A percentile compares a stretch with the other conserved stretches of the same genome.
phyloP scores from a whole-genome alignment of 257 asterid species.

The Solanum chilense region DNA sequence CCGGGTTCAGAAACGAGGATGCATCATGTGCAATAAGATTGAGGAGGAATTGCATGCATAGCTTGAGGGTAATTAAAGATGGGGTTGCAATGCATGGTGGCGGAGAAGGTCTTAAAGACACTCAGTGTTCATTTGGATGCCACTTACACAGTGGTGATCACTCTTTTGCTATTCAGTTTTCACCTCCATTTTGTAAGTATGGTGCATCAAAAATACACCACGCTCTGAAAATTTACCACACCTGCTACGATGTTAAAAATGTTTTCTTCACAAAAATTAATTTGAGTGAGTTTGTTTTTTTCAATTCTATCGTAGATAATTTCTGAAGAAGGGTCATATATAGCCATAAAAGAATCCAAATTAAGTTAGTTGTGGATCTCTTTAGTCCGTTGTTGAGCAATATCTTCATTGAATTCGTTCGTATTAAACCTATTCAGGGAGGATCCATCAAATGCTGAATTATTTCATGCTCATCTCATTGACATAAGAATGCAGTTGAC shows the following conservation, averaged over 20 bases:
- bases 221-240: neutral
- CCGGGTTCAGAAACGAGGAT: neutral
- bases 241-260: neutral
- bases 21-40: neutral
- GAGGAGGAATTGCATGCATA: neutral
- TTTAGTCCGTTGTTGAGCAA: neutral
- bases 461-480: no score
- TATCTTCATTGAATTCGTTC: neutral
- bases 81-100: neutral
- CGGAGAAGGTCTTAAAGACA: neutral
- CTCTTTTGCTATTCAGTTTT: neutral
- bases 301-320: neutral
- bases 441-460: neutral
- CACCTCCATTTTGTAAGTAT: neutral
- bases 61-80: neutral
- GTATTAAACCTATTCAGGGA: neutral
- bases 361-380: neutral
- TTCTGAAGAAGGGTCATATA: neutral
- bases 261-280: neutral
- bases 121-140: neutral
- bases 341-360: neutral
- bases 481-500: no score
- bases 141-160: neutral
- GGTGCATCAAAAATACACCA: neutral
- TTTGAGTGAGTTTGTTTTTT: neutral